A percentile compares a stretch with the other conserved stretches of the same genome.
These are phyloP conservation scores for Rhodofomes roseus DNA, from an alignment of 1,284 basidiomycete species.

Conservation along the genomic window DNA sequence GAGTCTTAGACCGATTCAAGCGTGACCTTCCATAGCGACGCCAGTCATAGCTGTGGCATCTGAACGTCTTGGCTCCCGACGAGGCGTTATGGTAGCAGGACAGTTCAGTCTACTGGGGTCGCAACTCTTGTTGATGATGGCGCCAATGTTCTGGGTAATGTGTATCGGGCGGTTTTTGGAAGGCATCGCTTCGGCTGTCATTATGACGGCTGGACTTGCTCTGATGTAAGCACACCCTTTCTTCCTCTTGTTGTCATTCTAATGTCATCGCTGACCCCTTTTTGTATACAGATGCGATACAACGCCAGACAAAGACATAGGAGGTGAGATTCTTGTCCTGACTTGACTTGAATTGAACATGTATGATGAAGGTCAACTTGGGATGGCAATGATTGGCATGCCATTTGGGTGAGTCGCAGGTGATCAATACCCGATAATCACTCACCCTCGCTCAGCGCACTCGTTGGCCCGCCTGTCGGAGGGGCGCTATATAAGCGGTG, in stretches of 20 bases:
- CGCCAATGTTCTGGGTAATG: slow-evolving; percentile 62
- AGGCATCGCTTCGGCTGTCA: slow-evolving; percentile 61
- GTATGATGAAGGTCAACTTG: slow-evolving; percentile 58
- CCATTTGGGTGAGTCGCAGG: slow-evolving; percentile 53
- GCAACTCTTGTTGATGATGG: slow-evolving; percentile 68
- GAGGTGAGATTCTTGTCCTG: slow-evolving; percentile 32
- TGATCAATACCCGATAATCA: too few species aligned
- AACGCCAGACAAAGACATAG: slow-evolving; percentile 48
- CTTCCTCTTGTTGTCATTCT: too few species aligned
- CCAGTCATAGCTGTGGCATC: slow-evolving; percentile 63
- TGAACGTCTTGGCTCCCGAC: slow-evolving; percentile 51
- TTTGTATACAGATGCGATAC: slow-evolving; percentile 56
- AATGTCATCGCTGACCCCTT: slow-evolving; percentile 15
- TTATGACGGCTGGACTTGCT: slow-evolving; percentile 68
- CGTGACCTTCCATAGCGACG: slow-evolving; percentile 46
- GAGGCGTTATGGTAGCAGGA: slow-evolving; percentile 52
- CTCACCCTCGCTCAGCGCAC: too few species aligned
- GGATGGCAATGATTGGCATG: slow-evolving; percentile 63
- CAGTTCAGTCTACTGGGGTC: slow-evolving; percentile 49
- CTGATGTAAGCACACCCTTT: slow-evolving; percentile 39
- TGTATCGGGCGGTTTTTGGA: slow-evolving; percentile 62
- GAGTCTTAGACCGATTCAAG: too few species aligned
- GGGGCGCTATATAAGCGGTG: slow-evolving; percentile 58
- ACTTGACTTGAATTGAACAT: too few species aligned
- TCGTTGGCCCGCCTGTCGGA: slow-evolving; percentile 71